These are phyloP conservation scores for Scheffersomyces lignosus DNA, from an alignment of 805 yeast genomes.

Conservation along the genomic window DNA sequence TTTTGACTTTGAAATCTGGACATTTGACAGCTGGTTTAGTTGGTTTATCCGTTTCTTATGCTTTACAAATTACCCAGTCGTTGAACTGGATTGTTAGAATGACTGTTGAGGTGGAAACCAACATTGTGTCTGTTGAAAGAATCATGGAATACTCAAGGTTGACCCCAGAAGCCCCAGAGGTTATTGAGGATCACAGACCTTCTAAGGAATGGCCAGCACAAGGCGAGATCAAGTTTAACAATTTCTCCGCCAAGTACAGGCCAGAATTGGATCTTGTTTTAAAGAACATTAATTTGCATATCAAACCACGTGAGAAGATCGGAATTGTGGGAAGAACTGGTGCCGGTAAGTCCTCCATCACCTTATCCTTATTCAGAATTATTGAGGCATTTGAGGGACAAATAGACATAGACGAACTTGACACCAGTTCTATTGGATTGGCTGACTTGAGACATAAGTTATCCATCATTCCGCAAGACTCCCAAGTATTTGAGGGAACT, in stretches of 20 bases:
- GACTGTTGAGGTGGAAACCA: conserved; percentile 98
- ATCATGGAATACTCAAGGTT: conserved; percentile 83
- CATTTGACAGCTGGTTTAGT: conserved; percentile 83
- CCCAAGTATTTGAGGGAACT: conserved; percentile 46
- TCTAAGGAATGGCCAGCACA: conserved; percentile 35
- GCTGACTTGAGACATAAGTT: conserved; percentile 43
- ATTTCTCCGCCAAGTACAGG: conserved; percentile 44
- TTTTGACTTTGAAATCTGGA: conserved; percentile 67
- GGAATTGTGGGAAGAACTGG: conserved; percentile 50
- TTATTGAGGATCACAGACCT: conserved; percentile 67
- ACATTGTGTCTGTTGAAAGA: conserved; percentile 95
- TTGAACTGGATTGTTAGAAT: conserved; percentile 97
- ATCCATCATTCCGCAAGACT: conserved; percentile 47
- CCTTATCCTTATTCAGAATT: conserved; percentile 44
- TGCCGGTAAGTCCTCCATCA: conserved; percentile 47
- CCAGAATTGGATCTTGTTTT: conserved; percentile 46
- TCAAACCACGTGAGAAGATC: conserved; percentile 40
- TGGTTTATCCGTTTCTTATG: conserved; percentile 91
- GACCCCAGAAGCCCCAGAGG: conserved; percentile 79
- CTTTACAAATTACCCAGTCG: conserved; percentile 89
- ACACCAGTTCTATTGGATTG: conserved; percentile 39
- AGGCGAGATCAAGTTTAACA: conserved; percentile 36
- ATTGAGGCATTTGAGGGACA: conserved; percentile 40
- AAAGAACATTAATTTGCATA: conserved; percentile 35
- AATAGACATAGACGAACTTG: conserved; percentile 34